Evolutionary conservation across 768 basidiomycete species (phyloP).

Genomic region (Saitozyma sp.): DNA sequence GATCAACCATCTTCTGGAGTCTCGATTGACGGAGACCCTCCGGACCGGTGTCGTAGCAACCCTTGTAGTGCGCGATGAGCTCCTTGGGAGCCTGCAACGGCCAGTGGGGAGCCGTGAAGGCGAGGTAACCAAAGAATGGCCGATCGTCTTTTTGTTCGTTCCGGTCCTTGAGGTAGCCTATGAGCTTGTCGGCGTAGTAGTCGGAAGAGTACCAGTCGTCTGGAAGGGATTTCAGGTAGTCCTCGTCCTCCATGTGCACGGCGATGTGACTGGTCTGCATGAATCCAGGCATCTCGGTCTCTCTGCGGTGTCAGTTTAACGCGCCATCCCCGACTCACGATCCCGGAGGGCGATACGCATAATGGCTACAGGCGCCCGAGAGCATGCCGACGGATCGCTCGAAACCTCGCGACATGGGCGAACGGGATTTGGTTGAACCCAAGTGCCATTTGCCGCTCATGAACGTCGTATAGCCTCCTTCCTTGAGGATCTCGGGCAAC

Average conservation of each 20-base stretch:
- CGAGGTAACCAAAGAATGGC: slow-evolving; percentile 48
- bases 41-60: slow-evolving; percentile 45
- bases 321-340: too few species aligned
- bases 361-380: too few species aligned
- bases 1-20: slow-evolving; percentile 30
- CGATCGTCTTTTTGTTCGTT: slow-evolving; percentile 18
- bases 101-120: slow-evolving; percentile 48
- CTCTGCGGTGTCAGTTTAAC: too few species aligned
- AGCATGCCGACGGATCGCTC: neutral
- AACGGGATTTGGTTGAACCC: neutral
- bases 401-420: too few species aligned
- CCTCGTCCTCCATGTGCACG: neutral
- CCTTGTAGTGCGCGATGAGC: slow-evolving; percentile 24
- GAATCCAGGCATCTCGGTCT: neutral
- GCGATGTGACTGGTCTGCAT: neutral
- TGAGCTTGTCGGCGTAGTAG: slow-evolving; percentile 28
- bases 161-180: slow-evolving; percentile 25
- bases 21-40: slow-evolving; percentile 36
- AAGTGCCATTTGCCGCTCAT: slow-evolving; percentile 23
- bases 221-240: neutral
- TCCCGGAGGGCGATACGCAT: too few species aligned
- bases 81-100: neutral
- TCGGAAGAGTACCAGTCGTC: slow-evolving; percentile 37
- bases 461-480: slow-evolving; percentile 20
- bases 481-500: slow-evolving; percentile 31